phyloP scores from a whole-genome alignment of 768 basidiomycete genomes.

The Leccinellum rugosiceps region DNA sequence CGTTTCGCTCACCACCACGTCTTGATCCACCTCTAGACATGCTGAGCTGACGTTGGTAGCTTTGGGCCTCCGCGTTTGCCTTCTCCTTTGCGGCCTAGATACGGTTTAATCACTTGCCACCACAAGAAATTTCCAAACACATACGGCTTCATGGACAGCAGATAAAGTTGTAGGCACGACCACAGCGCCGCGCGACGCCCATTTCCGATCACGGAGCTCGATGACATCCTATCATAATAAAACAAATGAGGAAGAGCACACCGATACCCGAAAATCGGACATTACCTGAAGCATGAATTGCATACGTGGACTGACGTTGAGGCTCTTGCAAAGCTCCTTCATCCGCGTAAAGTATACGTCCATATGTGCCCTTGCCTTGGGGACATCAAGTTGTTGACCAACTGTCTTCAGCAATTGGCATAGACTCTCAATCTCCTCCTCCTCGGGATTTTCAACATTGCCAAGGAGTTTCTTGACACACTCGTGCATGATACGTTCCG shows the following conservation, averaged over 20 bases:
- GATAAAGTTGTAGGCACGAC: slow-evolving; percentile 86
- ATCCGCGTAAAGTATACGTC: slow-evolving; percentile 92
- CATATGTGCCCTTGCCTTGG: slow-evolving; percentile 81
- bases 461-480: slow-evolving; percentile 94
- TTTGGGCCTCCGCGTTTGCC: slow-evolving; percentile 59
- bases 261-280: slow-evolving; percentile 7
- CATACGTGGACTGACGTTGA: slow-evolving; percentile 80
- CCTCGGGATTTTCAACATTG: slow-evolving; percentile 93
- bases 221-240: slow-evolving; percentile 70
- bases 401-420: slow-evolving; percentile 92
- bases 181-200: slow-evolving; percentile 68
- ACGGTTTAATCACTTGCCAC: slow-evolving; percentile 4
- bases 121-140: slow-evolving; percentile 28
- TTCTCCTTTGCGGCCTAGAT: slow-evolving; percentile 80
- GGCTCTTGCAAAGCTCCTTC: slow-evolving; percentile 73
- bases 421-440: slow-evolving; percentile 95
- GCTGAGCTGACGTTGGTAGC: slow-evolving; percentile 55
- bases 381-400: slow-evolving; percentile 76
- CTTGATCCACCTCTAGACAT: slow-evolving; percentile 92
- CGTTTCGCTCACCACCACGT: slow-evolving; percentile 71
- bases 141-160: slow-evolving; percentile 80
- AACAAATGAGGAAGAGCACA: background rate
- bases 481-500: slow-evolving; percentile 97
- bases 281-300: slow-evolving; percentile 92
- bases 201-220: slow-evolving; percentile 81